phyloP scores from a whole-genome alignment of 2,329 filamentous ascomycete genomes.

The Arthrocladium fulminans region DNA sequence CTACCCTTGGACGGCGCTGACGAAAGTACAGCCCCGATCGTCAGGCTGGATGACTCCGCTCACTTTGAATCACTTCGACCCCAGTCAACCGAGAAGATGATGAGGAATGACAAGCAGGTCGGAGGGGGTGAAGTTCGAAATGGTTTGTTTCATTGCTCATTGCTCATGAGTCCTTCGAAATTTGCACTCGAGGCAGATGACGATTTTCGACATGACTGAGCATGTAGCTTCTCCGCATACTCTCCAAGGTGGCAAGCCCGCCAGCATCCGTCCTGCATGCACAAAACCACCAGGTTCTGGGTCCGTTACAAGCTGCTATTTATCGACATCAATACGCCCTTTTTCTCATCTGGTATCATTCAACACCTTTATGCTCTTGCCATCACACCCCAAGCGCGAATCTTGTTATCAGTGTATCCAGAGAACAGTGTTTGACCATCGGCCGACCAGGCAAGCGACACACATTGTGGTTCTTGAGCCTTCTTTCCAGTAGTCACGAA shows the following conservation, averaged over 20 bases:
- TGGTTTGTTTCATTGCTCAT: constrained; percentile 6
- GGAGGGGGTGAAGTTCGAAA: not conserved
- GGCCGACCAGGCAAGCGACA: constrained; percentile 93
- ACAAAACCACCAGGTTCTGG: not conserved
- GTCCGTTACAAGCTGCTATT: not conserved
- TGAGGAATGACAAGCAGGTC: too few species aligned
- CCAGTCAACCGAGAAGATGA: too few species aligned
- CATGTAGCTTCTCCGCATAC: not conserved
- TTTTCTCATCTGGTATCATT: not conserved
- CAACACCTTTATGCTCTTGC: constrained; percentile 61
- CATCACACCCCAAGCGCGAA: constrained; percentile 97
- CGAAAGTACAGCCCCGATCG: too few species aligned
- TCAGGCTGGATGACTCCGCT: too few species aligned
- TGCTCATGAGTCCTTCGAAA: constrained; percentile 4
- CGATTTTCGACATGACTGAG: not conserved
- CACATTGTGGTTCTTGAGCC: constrained; percentile 96
- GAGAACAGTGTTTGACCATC: constrained; percentile 99
- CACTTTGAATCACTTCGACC: too few species aligned
- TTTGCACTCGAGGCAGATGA: not conserved
- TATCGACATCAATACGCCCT: not conserved
- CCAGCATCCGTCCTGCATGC: not conserved
- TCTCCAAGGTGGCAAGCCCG: not conserved
- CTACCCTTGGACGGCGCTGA: too few species aligned
- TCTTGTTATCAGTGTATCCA: constrained; percentile 99
- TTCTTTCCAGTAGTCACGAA: constrained; percentile 83